phyloP scores from a whole-genome alignment of 2,329 filamentous ascomycete genomes.

The Pseudogymnoascus sp. region DNA sequence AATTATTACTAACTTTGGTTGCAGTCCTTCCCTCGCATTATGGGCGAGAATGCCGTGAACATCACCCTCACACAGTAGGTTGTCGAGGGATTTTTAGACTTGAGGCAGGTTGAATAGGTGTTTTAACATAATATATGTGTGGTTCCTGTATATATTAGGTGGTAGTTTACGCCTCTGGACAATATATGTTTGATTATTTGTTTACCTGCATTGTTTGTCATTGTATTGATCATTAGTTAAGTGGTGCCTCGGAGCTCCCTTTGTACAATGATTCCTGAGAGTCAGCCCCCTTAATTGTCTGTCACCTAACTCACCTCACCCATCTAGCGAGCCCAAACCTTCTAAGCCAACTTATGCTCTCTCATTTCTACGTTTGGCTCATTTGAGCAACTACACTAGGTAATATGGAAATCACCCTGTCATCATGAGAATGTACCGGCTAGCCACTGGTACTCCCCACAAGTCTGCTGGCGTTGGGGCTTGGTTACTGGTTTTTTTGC shows the following conservation, averaged over 20 bases:
- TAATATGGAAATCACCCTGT: not conserved
- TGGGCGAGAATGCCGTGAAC: slow-evolving; percentile 37
- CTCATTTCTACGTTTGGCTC: not conserved
- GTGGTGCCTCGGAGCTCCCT: not conserved
- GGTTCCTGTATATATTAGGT: slow-evolving; percentile 2
- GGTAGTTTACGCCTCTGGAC: not conserved
- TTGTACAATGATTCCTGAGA: not conserved
- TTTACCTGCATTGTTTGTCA: not conserved
- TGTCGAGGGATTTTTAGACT: not conserved
- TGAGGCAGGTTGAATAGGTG: not conserved
- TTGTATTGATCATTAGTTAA: not conserved
- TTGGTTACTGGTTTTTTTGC: not conserved
- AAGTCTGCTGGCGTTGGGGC: not conserved
- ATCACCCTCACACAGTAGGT: slow-evolving; percentile 33
- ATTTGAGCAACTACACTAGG: not conserved
- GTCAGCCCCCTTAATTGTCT: not conserved
- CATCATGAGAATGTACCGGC: not conserved
- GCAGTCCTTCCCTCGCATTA: slow-evolving; percentile 44
- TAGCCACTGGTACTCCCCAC: not conserved
- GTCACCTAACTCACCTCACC: not conserved
- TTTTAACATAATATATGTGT: not conserved
- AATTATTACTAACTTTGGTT: not conserved
- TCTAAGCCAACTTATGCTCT: not conserved
- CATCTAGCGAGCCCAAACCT: not conserved
- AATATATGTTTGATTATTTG: slow-evolving; percentile 2